Percentiles rank a stretch among this genome's conserved stretches.
Conservation (phyloP, 1,284 basidiomycete species). For the Ceratobasidium sp. region DNA sequence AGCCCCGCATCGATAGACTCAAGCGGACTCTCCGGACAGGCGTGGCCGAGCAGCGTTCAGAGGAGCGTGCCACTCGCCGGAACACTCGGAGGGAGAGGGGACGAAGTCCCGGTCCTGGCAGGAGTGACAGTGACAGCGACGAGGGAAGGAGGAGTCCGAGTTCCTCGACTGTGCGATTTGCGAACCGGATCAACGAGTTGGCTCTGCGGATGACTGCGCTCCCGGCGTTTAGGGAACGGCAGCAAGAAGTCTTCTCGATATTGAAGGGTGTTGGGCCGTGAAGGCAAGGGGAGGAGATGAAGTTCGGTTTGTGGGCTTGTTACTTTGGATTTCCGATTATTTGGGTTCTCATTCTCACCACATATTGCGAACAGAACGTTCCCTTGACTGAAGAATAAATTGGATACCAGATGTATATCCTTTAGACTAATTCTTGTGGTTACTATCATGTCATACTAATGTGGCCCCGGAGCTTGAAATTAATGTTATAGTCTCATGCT, state of each 20-base stretch:
- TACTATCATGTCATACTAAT: not conserved
- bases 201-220: slow-evolving; percentile 74
- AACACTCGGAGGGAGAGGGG: slow-evolving; percentile 51
- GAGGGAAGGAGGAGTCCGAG: slow-evolving; percentile 62
- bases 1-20: slow-evolving; percentile 71
- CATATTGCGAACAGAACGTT: slow-evolving; percentile 11
- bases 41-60: slow-evolving; percentile 47
- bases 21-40: slow-evolving; percentile 64
- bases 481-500: not conserved
- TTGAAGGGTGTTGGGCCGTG: slow-evolving; percentile 58
- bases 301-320: not conserved
- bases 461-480: not conserved
- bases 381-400: not conserved
- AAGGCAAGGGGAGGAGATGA: not conserved
- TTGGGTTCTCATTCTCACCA: not conserved
- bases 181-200: slow-evolving; percentile 77
- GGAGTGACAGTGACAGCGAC: slow-evolving; percentile 29
- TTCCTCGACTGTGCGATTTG: slow-evolving; percentile 71
- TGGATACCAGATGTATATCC: not conserved
- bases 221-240: slow-evolving; percentile 74
- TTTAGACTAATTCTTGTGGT: not conserved
- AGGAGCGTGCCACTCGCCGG: slow-evolving; percentile 52
- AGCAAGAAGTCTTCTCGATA: slow-evolving; percentile 76
- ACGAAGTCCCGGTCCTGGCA: slow-evolving; percentile 42
- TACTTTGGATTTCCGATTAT: not conserved